These are phyloP conservation scores for Pyrenophora graminea DNA, from an alignment of 2,329 filamentous ascomycete species.

Conservation along the genomic window DNA sequence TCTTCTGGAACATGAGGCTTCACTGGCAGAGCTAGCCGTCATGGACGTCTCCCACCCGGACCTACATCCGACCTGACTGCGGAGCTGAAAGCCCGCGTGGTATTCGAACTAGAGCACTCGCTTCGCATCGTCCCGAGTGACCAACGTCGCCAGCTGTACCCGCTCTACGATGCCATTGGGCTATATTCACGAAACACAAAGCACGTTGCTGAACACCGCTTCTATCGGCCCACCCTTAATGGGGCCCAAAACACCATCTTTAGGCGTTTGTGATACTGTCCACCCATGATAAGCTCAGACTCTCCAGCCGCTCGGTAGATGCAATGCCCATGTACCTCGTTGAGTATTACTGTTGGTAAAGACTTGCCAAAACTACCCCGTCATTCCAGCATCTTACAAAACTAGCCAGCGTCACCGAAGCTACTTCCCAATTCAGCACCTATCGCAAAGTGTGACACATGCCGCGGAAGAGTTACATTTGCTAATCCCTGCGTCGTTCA, in stretches of 20 bases:
- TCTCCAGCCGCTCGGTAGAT: slow-evolving; percentile 2
- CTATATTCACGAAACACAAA: slow-evolving; percentile 24
- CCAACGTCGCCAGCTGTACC: slow-evolving; percentile 11
- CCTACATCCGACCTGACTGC: slow-evolving; percentile 35
- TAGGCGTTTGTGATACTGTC: slow-evolving; percentile 27
- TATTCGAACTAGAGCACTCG: slow-evolving; percentile 23
- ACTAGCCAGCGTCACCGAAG: slow-evolving; percentile 13
- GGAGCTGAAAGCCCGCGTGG: slow-evolving; percentile 24
- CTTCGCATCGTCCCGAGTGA: slow-evolving; percentile 20
- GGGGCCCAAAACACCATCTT: slow-evolving; percentile 20
- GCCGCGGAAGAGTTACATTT: slow-evolving; percentile 21
- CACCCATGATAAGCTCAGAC: slow-evolving; percentile 27
- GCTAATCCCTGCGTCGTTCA: slow-evolving; percentile 23
- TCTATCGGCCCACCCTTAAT: slow-evolving; percentile 25
- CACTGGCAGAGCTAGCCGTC: slow-evolving; percentile 15
- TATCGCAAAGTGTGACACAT: slow-evolving; percentile 25
- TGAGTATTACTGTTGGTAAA: slow-evolving; percentile 7
- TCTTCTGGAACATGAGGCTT: slow-evolving; percentile 23
- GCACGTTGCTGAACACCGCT: slow-evolving; percentile 22
- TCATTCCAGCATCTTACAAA: slow-evolving; percentile 7
- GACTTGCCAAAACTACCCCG: slow-evolving; percentile 15
- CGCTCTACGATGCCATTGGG: slow-evolving; percentile 23
- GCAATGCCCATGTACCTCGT: background rate
- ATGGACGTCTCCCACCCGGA: slow-evolving; percentile 25
- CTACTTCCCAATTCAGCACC: slow-evolving; percentile 13